These are phyloP conservation scores for Phylloporus sp. DNA, from an alignment of 768 basidiomycete species.

Conservation along the genomic window DNA sequence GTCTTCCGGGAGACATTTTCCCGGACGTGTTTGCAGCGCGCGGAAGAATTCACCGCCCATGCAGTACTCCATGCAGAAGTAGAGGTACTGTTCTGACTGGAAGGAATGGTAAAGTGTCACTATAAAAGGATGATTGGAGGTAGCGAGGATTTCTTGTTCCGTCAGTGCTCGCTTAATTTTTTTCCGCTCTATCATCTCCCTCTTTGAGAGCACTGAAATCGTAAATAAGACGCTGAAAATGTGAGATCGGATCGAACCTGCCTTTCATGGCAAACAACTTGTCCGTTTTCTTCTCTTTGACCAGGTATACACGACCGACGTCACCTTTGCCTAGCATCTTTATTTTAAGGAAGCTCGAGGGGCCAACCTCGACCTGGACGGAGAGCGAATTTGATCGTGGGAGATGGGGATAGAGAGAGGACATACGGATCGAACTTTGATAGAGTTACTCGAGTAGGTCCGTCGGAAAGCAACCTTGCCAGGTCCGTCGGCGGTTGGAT, in stretches of 20 bases:
- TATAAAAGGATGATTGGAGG: constrained; percentile 99
- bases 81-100: constrained; percentile 96
- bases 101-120: constrained; percentile 99
- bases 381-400: constrained; percentile 1
- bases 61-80: constrained; percentile 99
- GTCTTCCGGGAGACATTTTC: constrained; percentile 95
- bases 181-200: constrained; percentile 99
- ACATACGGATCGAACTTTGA: constrained; percentile 84
- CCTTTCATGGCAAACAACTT: constrained; percentile 99
- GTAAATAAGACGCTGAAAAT: constrained; percentile 14
- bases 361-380: constrained; percentile 83
- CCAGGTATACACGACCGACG: constrained; percentile 97
- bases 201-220: constrained; percentile 87
- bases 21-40: constrained; percentile 90
- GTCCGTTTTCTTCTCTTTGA: constrained; percentile 94
- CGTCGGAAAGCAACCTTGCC: constrained; percentile 76
- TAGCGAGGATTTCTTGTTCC: constrained; percentile 98
- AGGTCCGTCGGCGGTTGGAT: constrained; percentile 44
- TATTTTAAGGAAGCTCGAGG: constrained; percentile 92
- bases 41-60: constrained; percentile 99
- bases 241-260: constrained; percentile 34
- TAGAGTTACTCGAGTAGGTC: constrained; percentile 97
- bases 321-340: constrained; percentile 99
- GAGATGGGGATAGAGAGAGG: neutral
- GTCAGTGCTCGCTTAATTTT: constrained; percentile 99